Base-by-base conservation (phyloP, 202 grass and related monocot species). In the Elaeis oleifera region DNA sequence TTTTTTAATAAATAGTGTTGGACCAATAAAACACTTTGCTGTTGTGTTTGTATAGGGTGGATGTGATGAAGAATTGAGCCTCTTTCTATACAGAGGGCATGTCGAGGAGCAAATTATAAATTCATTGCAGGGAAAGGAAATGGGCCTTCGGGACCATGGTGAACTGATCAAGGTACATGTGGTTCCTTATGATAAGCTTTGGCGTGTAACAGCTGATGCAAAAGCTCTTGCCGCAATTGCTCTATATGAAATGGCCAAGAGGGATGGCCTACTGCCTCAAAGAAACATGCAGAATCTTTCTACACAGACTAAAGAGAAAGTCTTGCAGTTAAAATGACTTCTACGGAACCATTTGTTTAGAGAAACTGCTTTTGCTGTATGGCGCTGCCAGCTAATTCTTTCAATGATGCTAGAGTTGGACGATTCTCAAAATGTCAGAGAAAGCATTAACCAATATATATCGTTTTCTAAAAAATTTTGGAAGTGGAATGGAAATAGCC, bases 191-290 rank as follows among this genome's bases (percentile, higher is more conserved):
- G 36, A 23, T 50, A 74, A 61, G 57, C 92, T 96, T 4, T 96
- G 87, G 92, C 79, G 72, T 18, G 49, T 48, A 0, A 97, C 84
- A 0, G 80, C 84, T 0, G 92, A 97, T 5, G 81, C 84, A 0
- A 89, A 96, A 63, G 81, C 70, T 0, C 84, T 97, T 23, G 88
- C 64, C 16, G 84, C 92, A 2, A 78, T 91, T 59, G 87, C 92
- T 17, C 78, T 91, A 18, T 97, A 91, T 15, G 92, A 96, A 54
- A 96, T 91, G 92, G 84, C 84, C 28, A 96, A 81, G 77, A 79
- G 52, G 52, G 79, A 96, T 52, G 81, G 84, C 49, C 58, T 89
- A 26, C 56, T 96, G 48, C 52, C 52, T 18, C 60, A 60, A 63
- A 39, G 1, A 7, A 61, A 44, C 14, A 11, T 44, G 1, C 36